These are phyloP conservation scores for Penicillium glabrum DNA, from an alignment of 2,329 filamentous ascomycete species.

Conservation along the genomic window DNA sequence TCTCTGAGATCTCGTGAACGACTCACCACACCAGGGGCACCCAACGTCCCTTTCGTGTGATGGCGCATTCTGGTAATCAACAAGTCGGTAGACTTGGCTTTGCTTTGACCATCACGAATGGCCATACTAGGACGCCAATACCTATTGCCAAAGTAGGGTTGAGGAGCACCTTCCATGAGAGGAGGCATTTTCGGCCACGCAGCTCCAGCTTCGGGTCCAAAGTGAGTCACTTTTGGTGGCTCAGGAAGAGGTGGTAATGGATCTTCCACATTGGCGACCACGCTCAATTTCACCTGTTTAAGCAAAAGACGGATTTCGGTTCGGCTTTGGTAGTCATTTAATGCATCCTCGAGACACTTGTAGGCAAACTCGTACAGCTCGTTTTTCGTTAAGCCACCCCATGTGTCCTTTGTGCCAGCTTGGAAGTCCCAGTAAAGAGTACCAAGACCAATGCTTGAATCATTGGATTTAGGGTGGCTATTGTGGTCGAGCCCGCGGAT, in stretches of 20 bases:
- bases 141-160: not conserved
- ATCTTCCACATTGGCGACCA: slow-evolving; percentile 15
- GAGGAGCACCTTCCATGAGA: not conserved
- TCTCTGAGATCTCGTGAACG: not conserved
- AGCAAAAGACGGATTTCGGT: slow-evolving; percentile 3
- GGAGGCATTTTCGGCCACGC: not conserved
- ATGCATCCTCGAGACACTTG: slow-evolving; percentile 14
- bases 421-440: slow-evolving; percentile 21
- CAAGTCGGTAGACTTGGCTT: not conserved
- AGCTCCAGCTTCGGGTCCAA: not conserved
- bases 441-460: slow-evolving; percentile 7
- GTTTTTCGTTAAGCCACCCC: slow-evolving; percentile 1
- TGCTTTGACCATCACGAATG: not conserved
- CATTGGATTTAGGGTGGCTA: slow-evolving; percentile 1
- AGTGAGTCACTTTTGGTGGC: slow-evolving; percentile 6
- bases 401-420: slow-evolving; percentile 6
- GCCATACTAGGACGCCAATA: not conserved
- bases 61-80: not conserved
- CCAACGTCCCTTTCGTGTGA: slow-evolving; percentile 10
- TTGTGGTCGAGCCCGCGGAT: slow-evolving; percentile 3
- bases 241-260: slow-evolving; percentile 22
- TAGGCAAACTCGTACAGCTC: slow-evolving; percentile 23
- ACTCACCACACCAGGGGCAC: not conserved
- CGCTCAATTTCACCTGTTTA: not conserved
- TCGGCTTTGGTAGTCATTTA: slow-evolving; percentile 13